Evolutionary conservation across 108 stramenopile genomes (phyloP), one percentile per base, ranked within the genome.

Genomic region (Thalassiosira profunda): DNA sequence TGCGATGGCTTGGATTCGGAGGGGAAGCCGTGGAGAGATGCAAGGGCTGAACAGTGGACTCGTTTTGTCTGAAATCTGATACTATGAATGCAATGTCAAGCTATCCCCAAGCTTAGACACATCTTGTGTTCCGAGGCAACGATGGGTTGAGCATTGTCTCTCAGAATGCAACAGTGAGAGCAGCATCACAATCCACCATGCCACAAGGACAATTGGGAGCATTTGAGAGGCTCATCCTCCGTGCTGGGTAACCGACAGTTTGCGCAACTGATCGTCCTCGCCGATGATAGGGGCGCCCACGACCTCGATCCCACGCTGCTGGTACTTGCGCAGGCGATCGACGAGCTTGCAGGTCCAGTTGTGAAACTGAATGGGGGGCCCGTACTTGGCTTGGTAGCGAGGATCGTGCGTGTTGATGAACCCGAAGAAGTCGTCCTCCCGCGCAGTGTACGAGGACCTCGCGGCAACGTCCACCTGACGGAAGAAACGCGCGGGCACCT

Each of bases 1-100:
- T 76, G 58, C 53, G 55, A 12, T 69, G 52, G 47, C 41, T 76
- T 0, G 74, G 64, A 18, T 57, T 62, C 30, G 29, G 58, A 44
- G 67, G 43, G 2, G 24, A 62, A 12, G 46, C 58, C 29, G 58
- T 70, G 10, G 2, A 59, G 38, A 70, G 21, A 58, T 59, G 57
- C 45, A 38, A 65, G n/a, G n/a, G n/a, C n/a, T n/a, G n/a, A n/a
- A n/a, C n/a, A n/a, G n/a, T n/a, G n/a, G n/a, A n/a, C n/a, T n/a
- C n/a, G n/a, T n/a, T n/a, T n/a, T n/a, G n/a, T n/a, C n/a, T n/a
- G n/a, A n/a, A n/a, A n/a, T n/a, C n/a, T n/a, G n/a, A n/a, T n/a
- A n/a, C n/a, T n/a, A n/a, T n/a, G n/a, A n/a, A n/a, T n/a, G n/a
- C n/a, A n/a, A n/a, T n/a, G n/a, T n/a, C n/a, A n/a, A n/a, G n/a